Conservation (phyloP, 345 rosid species). For the Populus ilicifolia region DNA sequence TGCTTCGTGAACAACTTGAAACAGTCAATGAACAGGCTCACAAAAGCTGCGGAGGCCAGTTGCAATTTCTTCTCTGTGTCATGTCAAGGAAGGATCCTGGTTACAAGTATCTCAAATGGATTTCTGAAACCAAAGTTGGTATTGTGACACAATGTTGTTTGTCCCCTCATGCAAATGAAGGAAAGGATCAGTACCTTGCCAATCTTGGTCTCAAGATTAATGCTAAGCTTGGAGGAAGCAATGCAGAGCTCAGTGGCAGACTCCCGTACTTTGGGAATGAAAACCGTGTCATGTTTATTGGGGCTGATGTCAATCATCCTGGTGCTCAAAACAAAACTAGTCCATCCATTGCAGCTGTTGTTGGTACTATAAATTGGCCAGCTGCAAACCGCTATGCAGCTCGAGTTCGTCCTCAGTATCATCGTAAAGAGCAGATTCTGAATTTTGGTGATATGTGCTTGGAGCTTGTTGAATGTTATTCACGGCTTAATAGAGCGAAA, state of each 20-base stretch:
- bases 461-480: conserved; percentile 56
- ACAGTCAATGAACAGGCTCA: conserved; percentile 28
- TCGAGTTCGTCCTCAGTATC: conserved; percentile 56
- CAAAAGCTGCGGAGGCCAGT: conserved; percentile 25
- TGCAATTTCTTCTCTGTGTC: conserved; percentile 65
- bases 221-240: conserved; percentile 97
- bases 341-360: conserved; percentile 86
- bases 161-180: conserved; percentile 34
- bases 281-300: conserved; percentile 69
- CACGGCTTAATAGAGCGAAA: conserved; percentile 30
- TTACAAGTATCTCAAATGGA: conserved; percentile 81
- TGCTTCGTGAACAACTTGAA: conserved; percentile 42
- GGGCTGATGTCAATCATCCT: conserved; percentile 95
- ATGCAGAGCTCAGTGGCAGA: conserved; percentile 54
- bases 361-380: conserved; percentile 84
- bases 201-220: conserved; percentile 83
- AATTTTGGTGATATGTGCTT: conserved; percentile 62
- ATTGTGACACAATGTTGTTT: conserved; percentile 83
- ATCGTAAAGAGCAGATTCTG: conserved; percentile 60
- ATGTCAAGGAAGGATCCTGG: conserved; percentile 62
- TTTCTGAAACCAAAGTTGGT: conserved; percentile 74
- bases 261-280: conserved; percentile 45
- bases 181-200: conserved; percentile 60
- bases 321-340: conserved; percentile 43
- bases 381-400: conserved; percentile 79